Percentiles rank a stretch among this genome's conserved stretches.
Conservation (phyloP, 179 eudicot species). For the Dionaea muscipula region DNA sequence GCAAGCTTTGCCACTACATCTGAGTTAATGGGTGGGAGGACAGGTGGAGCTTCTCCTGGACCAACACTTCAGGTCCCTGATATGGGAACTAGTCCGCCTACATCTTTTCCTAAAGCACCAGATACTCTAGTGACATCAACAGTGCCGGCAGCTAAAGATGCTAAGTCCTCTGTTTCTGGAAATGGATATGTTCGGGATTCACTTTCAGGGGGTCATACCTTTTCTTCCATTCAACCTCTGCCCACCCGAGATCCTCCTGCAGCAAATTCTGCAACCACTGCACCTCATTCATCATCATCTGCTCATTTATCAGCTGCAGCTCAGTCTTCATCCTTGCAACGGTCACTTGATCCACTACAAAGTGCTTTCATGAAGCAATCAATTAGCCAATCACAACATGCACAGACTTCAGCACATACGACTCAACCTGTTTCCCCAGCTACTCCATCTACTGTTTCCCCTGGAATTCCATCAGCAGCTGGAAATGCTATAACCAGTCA, state of each 20-base stretch:
- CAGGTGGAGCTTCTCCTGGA: constrained; percentile 33
- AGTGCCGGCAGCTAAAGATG: constrained; percentile 33
- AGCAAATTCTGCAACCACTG: constrained; percentile 23
- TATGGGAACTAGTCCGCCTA: constrained; percentile 26
- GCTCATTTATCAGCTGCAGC: constrained; percentile 34
- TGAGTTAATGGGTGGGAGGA: constrained; percentile 44
- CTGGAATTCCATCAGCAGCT: constrained; percentile 39
- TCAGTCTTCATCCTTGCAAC: constrained; percentile 32
- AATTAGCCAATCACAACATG: constrained; percentile 36
- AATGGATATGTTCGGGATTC: constrained; percentile 53
- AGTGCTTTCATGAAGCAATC: constrained; percentile 38
- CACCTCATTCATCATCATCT: constrained; percentile 38
- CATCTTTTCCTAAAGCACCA: constrained; percentile 26
- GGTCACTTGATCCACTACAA: constrained; percentile 55
- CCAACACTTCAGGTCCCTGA: constrained; percentile 32
- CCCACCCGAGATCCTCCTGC: constrained; percentile 36
- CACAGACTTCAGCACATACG: constrained; percentile 31
- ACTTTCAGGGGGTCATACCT: constrained; percentile 45
- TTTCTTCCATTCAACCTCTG: constrained; percentile 37
- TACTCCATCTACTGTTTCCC: constrained; percentile 20
- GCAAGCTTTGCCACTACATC: constrained; percentile 34
- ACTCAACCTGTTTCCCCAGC: constrained; percentile 36
- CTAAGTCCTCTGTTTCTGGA: constrained; percentile 33
- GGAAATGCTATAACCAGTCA: constrained; percentile 37
- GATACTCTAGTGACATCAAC: constrained; percentile 22